Evolutionary conservation across 805 yeast species (phyloP).

Genomic region (Nakazawaea molendinolei): DNA sequence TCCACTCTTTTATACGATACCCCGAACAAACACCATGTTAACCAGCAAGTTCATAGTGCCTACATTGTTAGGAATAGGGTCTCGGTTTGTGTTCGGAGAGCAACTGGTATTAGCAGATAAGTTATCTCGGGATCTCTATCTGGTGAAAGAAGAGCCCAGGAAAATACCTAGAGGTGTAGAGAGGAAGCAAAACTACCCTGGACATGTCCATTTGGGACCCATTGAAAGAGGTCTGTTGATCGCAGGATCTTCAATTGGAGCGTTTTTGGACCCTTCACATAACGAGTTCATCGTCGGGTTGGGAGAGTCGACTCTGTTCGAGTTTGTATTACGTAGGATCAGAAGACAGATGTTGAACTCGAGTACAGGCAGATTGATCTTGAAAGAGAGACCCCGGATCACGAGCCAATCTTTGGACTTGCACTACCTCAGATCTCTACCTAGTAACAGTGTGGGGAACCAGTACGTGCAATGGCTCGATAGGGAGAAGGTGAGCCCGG

Average conservation of each 20-base stretch:
- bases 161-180: slow-evolving; percentile 20
- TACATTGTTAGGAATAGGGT: slow-evolving; percentile 6
- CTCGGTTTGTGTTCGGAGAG: slow-evolving; percentile 25
- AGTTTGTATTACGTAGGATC: slow-evolving; percentile 53
- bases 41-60: slow-evolving; percentile 14
- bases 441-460: slow-evolving; percentile 67
- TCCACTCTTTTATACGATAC: neutral
- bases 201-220: slow-evolving; percentile 68
- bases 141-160: slow-evolving; percentile 23
- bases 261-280: slow-evolving; percentile 69
- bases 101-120: slow-evolving; percentile 51
- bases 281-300: slow-evolving; percentile 72
- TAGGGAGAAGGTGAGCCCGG: slow-evolving; percentile 87
- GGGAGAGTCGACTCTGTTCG: slow-evolving; percentile 87
- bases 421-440: slow-evolving; percentile 49
- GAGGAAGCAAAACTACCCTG: slow-evolving; percentile 51
- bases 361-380: slow-evolving; percentile 67
- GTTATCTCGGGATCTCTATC: no score
- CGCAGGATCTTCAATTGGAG: slow-evolving; percentile 58
- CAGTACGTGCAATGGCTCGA: slow-evolving; percentile 80
- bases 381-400: slow-evolving; percentile 77
- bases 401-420: slow-evolving; percentile 66
- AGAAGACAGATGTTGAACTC: slow-evolving; percentile 72
- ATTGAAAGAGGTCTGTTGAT: slow-evolving; percentile 62
- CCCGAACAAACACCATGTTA: neutral